Evolutionary conservation across 192 early-diverging fungal genomes (phyloP).

Genomic region (Backusella tarrabulga): DNA sequence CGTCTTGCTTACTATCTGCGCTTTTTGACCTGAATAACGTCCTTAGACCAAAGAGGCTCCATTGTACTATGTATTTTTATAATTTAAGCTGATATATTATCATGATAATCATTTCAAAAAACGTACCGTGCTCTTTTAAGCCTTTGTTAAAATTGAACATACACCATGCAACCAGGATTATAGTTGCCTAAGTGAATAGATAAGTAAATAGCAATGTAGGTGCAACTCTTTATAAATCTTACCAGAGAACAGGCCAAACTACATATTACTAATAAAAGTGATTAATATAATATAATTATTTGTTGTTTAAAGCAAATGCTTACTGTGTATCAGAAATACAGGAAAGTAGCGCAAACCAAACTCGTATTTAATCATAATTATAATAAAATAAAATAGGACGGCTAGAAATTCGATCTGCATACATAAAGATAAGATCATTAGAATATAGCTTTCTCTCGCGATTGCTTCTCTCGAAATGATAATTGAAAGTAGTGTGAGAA

Average conservation of each 20-base stretch:
- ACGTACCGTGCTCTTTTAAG: not conserved
- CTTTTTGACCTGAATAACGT: too few species aligned
- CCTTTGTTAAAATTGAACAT: not conserved
- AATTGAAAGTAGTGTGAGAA: not conserved
- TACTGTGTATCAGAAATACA: too few species aligned
- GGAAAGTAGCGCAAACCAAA: too few species aligned
- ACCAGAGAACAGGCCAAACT: not conserved
- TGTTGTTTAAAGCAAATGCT: too few species aligned
- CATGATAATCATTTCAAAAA: too few species aligned
- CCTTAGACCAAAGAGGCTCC: too few species aligned
- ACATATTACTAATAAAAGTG: not conserved
- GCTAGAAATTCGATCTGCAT: not conserved
- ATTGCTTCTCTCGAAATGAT: not conserved
- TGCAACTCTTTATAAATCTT: too few species aligned
- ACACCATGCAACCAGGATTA: not conserved
- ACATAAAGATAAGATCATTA: not conserved
- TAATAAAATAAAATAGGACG: not conserved
- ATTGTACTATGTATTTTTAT: not conserved
- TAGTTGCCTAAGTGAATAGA: not conserved
- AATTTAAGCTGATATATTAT: not conserved
- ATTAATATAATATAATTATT: too few species aligned
- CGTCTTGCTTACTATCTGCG: too few species aligned
- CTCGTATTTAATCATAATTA: too few species aligned
- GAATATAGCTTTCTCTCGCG: not conserved
- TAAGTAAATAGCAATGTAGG: too few species aligned